Conservation (phyloP, 768 basidiomycete species). For the Serpula lacrymans region DNA sequence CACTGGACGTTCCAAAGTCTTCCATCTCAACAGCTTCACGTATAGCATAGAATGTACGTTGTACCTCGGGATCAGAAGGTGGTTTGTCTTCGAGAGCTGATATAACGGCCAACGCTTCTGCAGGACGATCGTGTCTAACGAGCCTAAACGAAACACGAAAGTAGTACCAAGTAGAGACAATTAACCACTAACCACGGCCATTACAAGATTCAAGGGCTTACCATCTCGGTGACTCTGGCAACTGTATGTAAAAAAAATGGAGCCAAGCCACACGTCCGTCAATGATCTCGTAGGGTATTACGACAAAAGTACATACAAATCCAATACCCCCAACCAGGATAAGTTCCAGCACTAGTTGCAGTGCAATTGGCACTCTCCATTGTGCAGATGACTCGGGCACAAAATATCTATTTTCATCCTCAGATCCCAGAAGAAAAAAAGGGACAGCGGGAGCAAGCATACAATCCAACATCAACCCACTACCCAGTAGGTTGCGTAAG, state of each 20-base stretch:
- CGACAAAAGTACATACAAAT: slow-evolving; percentile 22
- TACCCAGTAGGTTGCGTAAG: too few relatives aligned
- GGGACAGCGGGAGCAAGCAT: slow-evolving; percentile 2
- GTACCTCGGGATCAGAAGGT: slow-evolving; percentile 28
- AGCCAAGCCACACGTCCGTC: too few relatives aligned
- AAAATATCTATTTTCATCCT: slow-evolving; percentile 25
- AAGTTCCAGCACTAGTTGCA: slow-evolving; percentile 38
- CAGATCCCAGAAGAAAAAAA: neutral
- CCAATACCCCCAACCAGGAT: slow-evolving; percentile 32
- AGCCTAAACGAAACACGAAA: slow-evolving; percentile 23
- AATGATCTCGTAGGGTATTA: neutral
- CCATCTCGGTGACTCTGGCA: slow-evolving; percentile 36
- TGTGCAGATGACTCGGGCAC: slow-evolving; percentile 31
- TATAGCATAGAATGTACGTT: slow-evolving; percentile 34
- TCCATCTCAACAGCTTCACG: slow-evolving; percentile 34
- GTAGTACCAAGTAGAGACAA: neutral
- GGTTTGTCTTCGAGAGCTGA: slow-evolving; percentile 36
- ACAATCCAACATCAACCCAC: slow-evolving; percentile 43
- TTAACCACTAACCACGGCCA: too few relatives aligned
- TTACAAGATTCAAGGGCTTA: slow-evolving; percentile 3
- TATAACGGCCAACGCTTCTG: slow-evolving; percentile 38
- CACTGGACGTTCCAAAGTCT: neutral
- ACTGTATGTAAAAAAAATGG: slow-evolving; percentile 15
- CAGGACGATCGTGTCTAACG: slow-evolving; percentile 34
- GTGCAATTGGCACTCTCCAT: slow-evolving; percentile 40